Percentiles rank a stretch among this genome's conserved stretches.
These are phyloP conservation scores for Tetrahymena elliotti DNA, from an alignment of 73 alveolate species.

Conservation along the genomic window DNA sequence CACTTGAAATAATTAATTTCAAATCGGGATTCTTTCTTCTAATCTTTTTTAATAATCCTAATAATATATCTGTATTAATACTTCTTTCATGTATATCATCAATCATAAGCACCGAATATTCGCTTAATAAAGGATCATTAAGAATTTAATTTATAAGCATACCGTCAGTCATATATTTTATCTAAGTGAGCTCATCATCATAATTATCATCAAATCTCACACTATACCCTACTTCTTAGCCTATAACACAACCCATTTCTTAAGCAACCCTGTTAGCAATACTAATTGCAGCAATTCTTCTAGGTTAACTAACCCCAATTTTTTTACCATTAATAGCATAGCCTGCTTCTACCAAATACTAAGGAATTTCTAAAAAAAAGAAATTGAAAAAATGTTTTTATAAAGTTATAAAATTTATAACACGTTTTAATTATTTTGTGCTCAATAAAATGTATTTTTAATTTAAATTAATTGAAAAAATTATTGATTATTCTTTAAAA, in stretches of 20 bases:
- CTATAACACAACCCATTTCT: slow-evolving; percentile 68
- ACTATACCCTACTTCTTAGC: slow-evolving; percentile 86
- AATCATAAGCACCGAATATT: slow-evolving; percentile 71
- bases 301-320: slow-evolving; percentile 68
- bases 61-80: slow-evolving; percentile 75
- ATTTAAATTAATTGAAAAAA: too few species aligned
- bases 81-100: slow-evolving; percentile 93
- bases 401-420: too few species aligned
- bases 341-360: slow-evolving; percentile 75
- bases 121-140: slow-evolving; percentile 71
- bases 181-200: slow-evolving; percentile 65
- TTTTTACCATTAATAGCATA: slow-evolving; percentile 59
- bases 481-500: too few species aligned
- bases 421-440: too few species aligned
- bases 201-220: slow-evolving; percentile 77
- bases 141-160: slow-evolving; percentile 75
- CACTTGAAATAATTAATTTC: slow-evolving; percentile 73
- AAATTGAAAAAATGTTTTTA: not conserved
- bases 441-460: too few species aligned
- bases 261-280: slow-evolving; percentile 79
- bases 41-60: slow-evolving; percentile 73
- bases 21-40: slow-evolving; percentile 67
- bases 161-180: slow-evolving; percentile 92
- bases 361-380: slow-evolving; percentile 56
- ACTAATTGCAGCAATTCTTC: slow-evolving; percentile 84